Conservation (phyloP, 2,329 filamentous ascomycete species). For the Exserohilum rostratum region DNA sequence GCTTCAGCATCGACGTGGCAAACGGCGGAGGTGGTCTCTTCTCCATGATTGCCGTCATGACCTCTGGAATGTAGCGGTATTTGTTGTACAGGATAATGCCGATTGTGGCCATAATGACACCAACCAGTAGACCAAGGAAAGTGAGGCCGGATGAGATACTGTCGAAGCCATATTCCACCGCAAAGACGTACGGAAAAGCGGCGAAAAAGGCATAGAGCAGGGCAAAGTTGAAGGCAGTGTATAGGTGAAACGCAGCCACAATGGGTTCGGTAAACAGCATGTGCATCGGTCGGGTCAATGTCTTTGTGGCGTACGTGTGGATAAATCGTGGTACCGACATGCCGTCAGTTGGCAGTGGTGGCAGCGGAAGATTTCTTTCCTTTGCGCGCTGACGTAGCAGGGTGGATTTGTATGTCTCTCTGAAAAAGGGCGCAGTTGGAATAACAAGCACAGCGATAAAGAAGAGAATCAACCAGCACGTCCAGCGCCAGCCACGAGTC, state of each 20-base stretch:
- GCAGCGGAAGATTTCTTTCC: conserved; percentile 4
- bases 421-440: conserved; percentile 48
- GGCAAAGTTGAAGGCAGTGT: conserved; percentile 32
- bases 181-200: conserved; percentile 31
- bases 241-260: conserved; percentile 21
- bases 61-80: conserved; percentile 5
- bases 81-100: conserved; percentile 8
- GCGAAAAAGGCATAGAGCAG: conserved; percentile 36
- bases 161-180: conserved; percentile 18
- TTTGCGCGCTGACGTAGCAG: conserved; percentile 50
- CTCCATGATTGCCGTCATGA: conserved; percentile 1
- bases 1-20: conserved; percentile 16
- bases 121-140: conserved; percentile 10
- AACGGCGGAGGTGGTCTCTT: conserved; percentile 8
- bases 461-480: conserved; percentile 50
- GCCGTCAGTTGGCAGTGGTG: conserved; percentile 12
- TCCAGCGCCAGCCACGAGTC: conserved; percentile 49
- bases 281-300: conserved; percentile 57
- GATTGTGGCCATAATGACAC: conserved; percentile 5
- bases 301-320: conserved; percentile 21
- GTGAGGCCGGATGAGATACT: conserved; percentile 10
- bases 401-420: conserved; percentile 61
- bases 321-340: conserved; percentile 5
- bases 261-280: conserved; percentile 41
- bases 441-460: conserved; percentile 43